A percentile compares a stretch with the other conserved stretches of the same genome.
These are phyloP conservation scores for Colletotrichum ledebouriae DNA, from an alignment of 2,329 filamentous ascomycete species.

Conservation along the genomic window DNA sequence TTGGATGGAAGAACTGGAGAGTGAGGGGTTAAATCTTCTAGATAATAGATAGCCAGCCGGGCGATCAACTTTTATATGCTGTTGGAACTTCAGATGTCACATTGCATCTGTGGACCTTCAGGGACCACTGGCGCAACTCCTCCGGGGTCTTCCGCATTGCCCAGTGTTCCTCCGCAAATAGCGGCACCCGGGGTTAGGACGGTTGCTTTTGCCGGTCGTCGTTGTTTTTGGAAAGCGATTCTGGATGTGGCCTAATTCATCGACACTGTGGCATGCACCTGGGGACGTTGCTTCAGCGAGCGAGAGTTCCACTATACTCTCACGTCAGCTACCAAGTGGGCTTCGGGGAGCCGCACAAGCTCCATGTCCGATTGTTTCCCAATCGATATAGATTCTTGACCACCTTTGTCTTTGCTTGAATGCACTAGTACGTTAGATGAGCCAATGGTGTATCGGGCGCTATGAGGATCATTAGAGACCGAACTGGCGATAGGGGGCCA, in stretches of 20 bases:
- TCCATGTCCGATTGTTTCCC: background rate
- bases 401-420: background rate
- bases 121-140: slow-evolving; percentile 1
- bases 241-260: background rate
- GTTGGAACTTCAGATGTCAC: slow-evolving; percentile 18
- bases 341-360: background rate
- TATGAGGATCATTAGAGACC: slow-evolving; percentile 5
- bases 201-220: background rate
- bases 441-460: background rate
- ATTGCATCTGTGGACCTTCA: slow-evolving; percentile 26
- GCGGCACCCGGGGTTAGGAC: background rate
- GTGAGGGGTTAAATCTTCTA: background rate
- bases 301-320: slow-evolving; percentile 17
- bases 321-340: slow-evolving; percentile 29
- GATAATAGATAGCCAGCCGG: background rate
- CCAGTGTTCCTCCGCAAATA: slow-evolving; percentile 8
- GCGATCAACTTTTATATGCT: slow-evolving; percentile 16
- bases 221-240: background rate
- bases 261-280: background rate
- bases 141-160: slow-evolving; percentile 10
- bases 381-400: background rate
- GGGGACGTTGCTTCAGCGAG: background rate
- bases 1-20: background rate
- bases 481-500: background rate
- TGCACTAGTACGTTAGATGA: background rate